Evolutionary conservation across 2,329 filamentous ascomycete genomes (phyloP).

Genomic region (Aspergillus fructus): DNA sequence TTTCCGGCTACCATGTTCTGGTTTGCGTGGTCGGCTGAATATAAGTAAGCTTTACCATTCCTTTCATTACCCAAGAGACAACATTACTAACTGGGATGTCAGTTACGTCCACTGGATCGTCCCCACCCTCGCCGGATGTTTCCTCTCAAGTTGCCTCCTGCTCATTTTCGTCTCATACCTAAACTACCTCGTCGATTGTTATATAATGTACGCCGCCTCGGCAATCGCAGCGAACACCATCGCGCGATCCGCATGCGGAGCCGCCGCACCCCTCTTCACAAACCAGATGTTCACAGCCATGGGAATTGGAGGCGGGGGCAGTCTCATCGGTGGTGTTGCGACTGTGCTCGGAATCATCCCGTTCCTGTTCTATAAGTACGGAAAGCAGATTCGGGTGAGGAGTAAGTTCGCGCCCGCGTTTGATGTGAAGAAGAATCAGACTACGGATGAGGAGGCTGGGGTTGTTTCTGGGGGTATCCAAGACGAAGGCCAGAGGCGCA

Average conservation of each 20-base stretch:
- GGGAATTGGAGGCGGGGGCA: slow-evolving; percentile 40
- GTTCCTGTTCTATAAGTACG: slow-evolving; percentile 41
- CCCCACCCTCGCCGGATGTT: slow-evolving; percentile 25
- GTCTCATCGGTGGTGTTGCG: slow-evolving; percentile 39
- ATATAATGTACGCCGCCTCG: slow-evolving; percentile 36
- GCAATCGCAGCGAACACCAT: slow-evolving; percentile 42
- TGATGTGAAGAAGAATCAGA: background rate
- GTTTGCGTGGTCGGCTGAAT: slow-evolving; percentile 27
- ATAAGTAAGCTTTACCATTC: slow-evolving; percentile 9
- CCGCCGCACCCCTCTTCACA: slow-evolving; percentile 45
- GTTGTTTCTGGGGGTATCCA: background rate
- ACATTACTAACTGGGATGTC: background rate
- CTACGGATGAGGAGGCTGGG: background rate
- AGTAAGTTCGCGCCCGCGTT: slow-evolving; percentile 32
- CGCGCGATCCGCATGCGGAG: slow-evolving; percentile 42
- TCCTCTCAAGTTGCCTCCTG: slow-evolving; percentile 37
- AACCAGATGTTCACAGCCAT: slow-evolving; percentile 41
- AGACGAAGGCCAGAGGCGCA: background rate
- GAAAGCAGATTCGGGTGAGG: slow-evolving; percentile 31
- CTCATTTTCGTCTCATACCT: slow-evolving; percentile 33
- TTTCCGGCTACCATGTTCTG: slow-evolving; percentile 32
- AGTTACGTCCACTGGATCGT: slow-evolving; percentile 28
- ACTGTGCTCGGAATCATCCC: slow-evolving; percentile 32
- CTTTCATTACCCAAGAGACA: no score
- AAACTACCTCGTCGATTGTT: slow-evolving; percentile 40